These are phyloP conservation scores for Gonapodya sp. DNA, from an alignment of 192 early-diverging fungal species.

Conservation along the genomic window DNA sequence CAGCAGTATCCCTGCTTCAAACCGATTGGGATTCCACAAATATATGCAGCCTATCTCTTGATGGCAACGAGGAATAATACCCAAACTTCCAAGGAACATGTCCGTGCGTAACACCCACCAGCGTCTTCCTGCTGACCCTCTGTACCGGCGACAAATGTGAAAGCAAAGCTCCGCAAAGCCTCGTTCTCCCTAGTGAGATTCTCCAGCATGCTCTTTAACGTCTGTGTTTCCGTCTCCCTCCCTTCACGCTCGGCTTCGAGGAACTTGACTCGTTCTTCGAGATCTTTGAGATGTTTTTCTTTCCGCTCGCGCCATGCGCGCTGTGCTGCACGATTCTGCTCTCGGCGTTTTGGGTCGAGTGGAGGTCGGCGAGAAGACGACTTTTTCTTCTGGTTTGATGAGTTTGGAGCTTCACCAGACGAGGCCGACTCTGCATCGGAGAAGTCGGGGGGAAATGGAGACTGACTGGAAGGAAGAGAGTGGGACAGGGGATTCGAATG, in stretches of 20 bases:
- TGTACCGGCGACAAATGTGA: neutral
- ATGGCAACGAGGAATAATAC: too few relatives aligned
- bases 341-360: neutral
- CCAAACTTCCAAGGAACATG: too few relatives aligned
- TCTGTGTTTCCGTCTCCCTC: neutral
- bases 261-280: slow-evolving; percentile 4
- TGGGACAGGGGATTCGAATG: neutral
- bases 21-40: too few relatives aligned
- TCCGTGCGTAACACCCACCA: too few relatives aligned
- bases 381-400: neutral
- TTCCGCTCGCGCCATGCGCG: slow-evolving; percentile 2
- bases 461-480: neutral
- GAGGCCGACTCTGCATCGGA: neutral
- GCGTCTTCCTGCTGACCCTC: neutral
- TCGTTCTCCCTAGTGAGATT: neutral
- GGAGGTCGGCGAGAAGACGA: neutral
- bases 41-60: too few relatives aligned
- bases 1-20: too few relatives aligned
- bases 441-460: neutral
- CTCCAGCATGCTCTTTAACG: slow-evolving; percentile 1
- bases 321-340: slow-evolving; percentile 6
- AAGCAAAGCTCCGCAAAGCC: neutral
- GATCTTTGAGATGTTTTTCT: neutral
- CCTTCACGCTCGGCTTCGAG: neutral
- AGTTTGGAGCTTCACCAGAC: neutral